phyloP scores from a whole-genome alignment of 192 early-diverging fungal genomes.

The Bifiguratus adelaidae region DNA sequence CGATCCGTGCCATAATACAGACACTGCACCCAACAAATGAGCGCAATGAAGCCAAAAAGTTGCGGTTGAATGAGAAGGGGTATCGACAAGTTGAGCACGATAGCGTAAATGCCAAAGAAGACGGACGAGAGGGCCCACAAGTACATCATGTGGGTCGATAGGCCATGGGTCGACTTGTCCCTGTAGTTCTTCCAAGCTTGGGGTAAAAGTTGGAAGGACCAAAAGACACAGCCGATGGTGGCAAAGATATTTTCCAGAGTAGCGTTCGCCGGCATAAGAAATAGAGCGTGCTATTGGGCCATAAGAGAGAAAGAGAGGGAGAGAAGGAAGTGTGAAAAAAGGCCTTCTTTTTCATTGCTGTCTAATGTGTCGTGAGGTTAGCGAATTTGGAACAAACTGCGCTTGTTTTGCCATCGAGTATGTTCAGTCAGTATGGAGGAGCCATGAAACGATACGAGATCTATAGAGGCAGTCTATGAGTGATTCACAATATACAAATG shows the following conservation, averaged over 20 bases:
- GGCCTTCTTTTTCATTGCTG: no score
- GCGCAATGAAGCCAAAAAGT: slow-evolving; percentile 25
- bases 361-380: no score
- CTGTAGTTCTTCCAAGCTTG: slow-evolving; percentile 30
- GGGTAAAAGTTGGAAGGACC: slow-evolving; percentile 36
- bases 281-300: no score
- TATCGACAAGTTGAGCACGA: slow-evolving; percentile 26
- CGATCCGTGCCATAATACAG: slow-evolving; percentile 19
- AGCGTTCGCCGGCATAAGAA: slow-evolving; percentile 9
- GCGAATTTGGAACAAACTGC: no score
- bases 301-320: no score
- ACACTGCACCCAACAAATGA: slow-evolving; percentile 21
- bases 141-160: slow-evolving; percentile 24
- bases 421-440: no score
- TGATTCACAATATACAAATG: no score
- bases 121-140: slow-evolving; percentile 24
- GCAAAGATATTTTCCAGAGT: slow-evolving; percentile 27
- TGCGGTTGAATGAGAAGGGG: slow-evolving; percentile 34
- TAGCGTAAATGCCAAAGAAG: slow-evolving; percentile 26
- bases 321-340: no score
- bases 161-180: slow-evolving; percentile 20
- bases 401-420: no score
- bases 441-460: no score
- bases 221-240: slow-evolving; percentile 30
- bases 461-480: no score